Evolutionary conservation across 805 yeast genomes (phyloP).

Genomic region (Wickerhamiella spandovensis): DNA sequence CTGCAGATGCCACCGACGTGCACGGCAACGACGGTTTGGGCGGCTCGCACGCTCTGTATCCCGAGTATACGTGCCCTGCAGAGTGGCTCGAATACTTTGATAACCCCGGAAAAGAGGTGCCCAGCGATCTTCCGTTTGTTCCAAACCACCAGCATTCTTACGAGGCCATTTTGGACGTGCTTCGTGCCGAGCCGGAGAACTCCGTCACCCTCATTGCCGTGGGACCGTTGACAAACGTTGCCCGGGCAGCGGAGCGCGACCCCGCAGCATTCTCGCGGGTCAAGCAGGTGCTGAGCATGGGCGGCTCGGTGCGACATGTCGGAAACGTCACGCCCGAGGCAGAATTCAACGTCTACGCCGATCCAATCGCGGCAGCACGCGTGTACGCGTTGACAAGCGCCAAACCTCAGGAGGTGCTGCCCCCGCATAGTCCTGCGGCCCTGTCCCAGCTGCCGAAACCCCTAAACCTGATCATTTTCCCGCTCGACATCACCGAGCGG

Average conservation of each 20-base stretch:
- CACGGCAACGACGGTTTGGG: constrained; percentile 32
- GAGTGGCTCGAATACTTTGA: constrained; percentile 20
- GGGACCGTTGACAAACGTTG: constrained; percentile 31
- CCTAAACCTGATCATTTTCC: constrained; percentile 24
- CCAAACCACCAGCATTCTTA: constrained; percentile 22
- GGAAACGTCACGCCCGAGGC: constrained; percentile 32
- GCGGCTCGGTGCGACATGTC: constrained; percentile 25
- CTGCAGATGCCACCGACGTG: constrained; percentile 27
- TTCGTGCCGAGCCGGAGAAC: constrained; percentile 23
- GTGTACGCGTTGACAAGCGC: constrained; percentile 25
- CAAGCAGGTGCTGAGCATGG: constrained; percentile 28
- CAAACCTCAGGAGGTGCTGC: constrained; percentile 21
- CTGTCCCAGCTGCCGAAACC: constrained; percentile 13
- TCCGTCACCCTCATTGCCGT: constrained; percentile 28
- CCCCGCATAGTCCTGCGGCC: constrained; percentile 16
- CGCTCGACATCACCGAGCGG: constrained; percentile 27
- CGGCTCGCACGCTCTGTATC: constrained; percentile 25
- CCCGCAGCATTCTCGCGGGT: constrained; percentile 26
- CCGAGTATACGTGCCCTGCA: constrained; percentile 24
- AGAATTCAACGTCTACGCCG: constrained; percentile 31
- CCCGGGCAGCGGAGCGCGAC: constrained; percentile 28
- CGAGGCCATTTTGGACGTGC: constrained; percentile 26
- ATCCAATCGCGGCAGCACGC: constrained; percentile 29
- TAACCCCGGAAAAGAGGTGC: constrained; percentile 6
- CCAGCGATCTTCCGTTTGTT: constrained; percentile 19